These are phyloP conservation scores for Kluyveromyces nonfermentans DNA, from an alignment of 805 yeast genomes.

Conservation along the genomic window DNA sequence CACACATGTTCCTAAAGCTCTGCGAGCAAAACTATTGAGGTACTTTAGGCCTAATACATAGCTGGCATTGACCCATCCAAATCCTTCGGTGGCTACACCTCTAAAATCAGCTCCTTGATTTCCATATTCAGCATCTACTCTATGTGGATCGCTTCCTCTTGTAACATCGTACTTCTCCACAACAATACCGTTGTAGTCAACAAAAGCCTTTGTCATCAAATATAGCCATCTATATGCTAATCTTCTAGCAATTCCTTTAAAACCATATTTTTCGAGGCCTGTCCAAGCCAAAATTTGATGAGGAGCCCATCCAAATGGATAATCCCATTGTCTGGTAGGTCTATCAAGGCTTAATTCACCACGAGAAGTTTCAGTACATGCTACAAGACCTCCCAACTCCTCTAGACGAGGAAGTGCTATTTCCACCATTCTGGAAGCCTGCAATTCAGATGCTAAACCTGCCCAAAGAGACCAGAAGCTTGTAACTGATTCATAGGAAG, in stretches of 20 bases:
- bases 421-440: slow-evolving; percentile 54
- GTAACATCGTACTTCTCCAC: slow-evolving; percentile 94
- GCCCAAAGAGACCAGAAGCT: slow-evolving; percentile 92
- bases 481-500: slow-evolving; percentile 76
- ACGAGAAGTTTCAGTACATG: slow-evolving; percentile 69
- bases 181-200: slow-evolving; percentile 86
- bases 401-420: slow-evolving; percentile 63
- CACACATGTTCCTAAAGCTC: slow-evolving; percentile 74
- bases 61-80: slow-evolving; percentile 96
- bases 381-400: slow-evolving; percentile 78
- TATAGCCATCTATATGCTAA: slow-evolving; percentile 82
- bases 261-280: slow-evolving; percentile 71
- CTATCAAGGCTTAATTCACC: slow-evolving; percentile 59
- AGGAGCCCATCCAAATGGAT: slow-evolving; percentile 98
- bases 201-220: slow-evolving; percentile 82
- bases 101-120: slow-evolving; percentile 90
- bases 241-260: slow-evolving; percentile 51
- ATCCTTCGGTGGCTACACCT: slow-evolving; percentile 93
- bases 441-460: slow-evolving; percentile 52
- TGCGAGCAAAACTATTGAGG: slow-evolving; percentile 53
- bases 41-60: slow-evolving; percentile 63
- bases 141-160: slow-evolving; percentile 72
- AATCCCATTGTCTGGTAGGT: slow-evolving; percentile 97
- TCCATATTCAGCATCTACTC: slow-evolving; percentile 93
- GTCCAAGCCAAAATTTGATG: slow-evolving; percentile 94